Conservation (phyloP, 371 early-diverging fungal species). For the Rhizomucor miehei region DNA sequence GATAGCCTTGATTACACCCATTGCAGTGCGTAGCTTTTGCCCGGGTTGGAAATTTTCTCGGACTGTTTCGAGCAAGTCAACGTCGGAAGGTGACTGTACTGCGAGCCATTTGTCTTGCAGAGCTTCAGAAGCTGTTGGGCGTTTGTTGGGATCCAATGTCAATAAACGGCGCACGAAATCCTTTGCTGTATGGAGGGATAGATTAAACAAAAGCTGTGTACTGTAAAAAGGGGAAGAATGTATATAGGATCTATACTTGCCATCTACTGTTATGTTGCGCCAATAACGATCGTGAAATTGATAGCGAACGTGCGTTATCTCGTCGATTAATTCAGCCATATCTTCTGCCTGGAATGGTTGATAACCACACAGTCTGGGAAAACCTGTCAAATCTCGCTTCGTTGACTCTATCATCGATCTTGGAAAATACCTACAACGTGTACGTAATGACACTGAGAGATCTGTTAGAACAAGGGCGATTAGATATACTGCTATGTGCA, state of each 20-base stretch:
- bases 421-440: constrained; percentile 48
- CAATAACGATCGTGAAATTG: constrained; percentile 81
- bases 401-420: too few relatives aligned
- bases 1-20: constrained; percentile 38
- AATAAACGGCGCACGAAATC: constrained; percentile 85
- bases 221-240: background rate
- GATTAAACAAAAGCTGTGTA: background rate
- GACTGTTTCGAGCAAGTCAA: constrained; percentile 71
- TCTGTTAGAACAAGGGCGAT: background rate
- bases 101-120: constrained; percentile 85
- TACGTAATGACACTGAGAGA: constrained; percentile 62
- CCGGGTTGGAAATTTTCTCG: constrained; percentile 65
- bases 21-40: constrained; percentile 34
- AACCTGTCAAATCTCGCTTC: too few relatives aligned
- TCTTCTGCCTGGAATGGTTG: constrained; percentile 78
- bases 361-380: constrained; percentile 64
- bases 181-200: constrained; percentile 59
- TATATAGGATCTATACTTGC: constrained; percentile 17
- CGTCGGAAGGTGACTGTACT: constrained; percentile 49
- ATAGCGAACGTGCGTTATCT: constrained; percentile 64
- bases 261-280: constrained; percentile 73
- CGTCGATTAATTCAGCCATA: constrained; percentile 55
- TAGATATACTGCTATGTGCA: background rate
- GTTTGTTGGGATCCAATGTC: constrained; percentile 66
- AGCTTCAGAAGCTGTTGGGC: constrained; percentile 82